Percentiles rank a stretch among this genome's conserved stretches.
These are phyloP conservation scores for Penicillium sp. DNA, from an alignment of 2,329 filamentous ascomycete genomes.

Conservation along the genomic window DNA sequence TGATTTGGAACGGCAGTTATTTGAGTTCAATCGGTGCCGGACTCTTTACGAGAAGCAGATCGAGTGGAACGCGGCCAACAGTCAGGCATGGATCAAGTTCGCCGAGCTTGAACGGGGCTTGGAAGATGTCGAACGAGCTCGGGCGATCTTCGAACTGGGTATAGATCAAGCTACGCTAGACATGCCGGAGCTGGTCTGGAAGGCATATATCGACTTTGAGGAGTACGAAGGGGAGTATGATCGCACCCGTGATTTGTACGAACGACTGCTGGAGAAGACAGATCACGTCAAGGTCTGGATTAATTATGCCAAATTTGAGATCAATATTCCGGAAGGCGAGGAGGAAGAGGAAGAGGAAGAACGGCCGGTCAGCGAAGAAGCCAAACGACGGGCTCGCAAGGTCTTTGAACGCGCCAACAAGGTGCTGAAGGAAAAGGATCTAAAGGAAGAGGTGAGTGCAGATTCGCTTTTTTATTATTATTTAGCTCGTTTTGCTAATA, in stretches of 20 bases:
- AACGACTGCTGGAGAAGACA: constrained; percentile 89
- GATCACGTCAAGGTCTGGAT: constrained; percentile 99
- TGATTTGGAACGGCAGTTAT: constrained; percentile 85
- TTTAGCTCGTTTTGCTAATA: neutral
- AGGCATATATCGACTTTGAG: constrained; percentile 97
- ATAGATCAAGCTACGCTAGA: constrained; percentile 78
- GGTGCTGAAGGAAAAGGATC: constrained; percentile 80
- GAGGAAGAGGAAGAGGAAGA: constrained; percentile 61
- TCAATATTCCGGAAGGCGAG: constrained; percentile 77
- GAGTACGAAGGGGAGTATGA: constrained; percentile 93
- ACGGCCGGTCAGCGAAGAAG: constrained; percentile 68
- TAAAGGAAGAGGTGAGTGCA: constrained; percentile 72
- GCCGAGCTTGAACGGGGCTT: constrained; percentile 88
- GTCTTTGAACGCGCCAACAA: constrained; percentile 84
- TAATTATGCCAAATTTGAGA: constrained; percentile 96
- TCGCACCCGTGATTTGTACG: constrained; percentile 75
- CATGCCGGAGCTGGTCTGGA: constrained; percentile 98
- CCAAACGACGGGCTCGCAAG: constrained; percentile 74
- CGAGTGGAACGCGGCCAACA: constrained; percentile 85
- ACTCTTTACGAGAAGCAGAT: constrained; percentile 92
- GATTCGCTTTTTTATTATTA: neutral
- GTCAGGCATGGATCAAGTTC: constrained; percentile 93
- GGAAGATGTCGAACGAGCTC: constrained; percentile 80
- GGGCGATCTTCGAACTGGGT: constrained; percentile 89
- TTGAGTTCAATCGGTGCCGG: constrained; percentile 88